A percentile compares a stretch with the other conserved stretches of the same genome.
Evolutionary conservation across 805 yeast genomes (phyloP).

Genomic region (Maudiozyma serrabonitensis): DNA sequence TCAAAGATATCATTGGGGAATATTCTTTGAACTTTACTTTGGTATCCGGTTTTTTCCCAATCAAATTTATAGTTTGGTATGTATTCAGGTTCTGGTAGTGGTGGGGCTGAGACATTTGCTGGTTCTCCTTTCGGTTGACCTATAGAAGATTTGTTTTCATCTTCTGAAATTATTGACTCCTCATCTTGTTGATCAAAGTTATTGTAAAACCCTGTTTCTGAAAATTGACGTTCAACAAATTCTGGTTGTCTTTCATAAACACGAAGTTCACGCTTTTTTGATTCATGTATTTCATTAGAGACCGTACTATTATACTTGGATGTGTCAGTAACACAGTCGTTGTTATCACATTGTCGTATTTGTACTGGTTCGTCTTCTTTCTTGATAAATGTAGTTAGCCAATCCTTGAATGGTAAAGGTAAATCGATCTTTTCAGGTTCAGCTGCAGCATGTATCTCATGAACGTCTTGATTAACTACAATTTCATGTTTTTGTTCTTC

Average conservation of each 20-base stretch:
- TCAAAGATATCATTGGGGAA: constrained; percentile 12
- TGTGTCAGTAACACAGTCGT: background rate
- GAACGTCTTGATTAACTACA: background rate
- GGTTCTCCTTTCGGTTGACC: background rate
- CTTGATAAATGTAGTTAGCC: constrained; percentile 12
- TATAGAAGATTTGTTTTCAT: background rate
- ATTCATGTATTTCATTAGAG: background rate
- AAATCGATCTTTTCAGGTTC: constrained; percentile 1
- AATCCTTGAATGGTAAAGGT: constrained; percentile 11
- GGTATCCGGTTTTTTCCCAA: constrained; percentile 17
- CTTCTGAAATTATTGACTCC: background rate
- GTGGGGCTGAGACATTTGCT: background rate
- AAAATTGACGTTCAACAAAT: background rate
- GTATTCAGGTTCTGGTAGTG: constrained; percentile 1
- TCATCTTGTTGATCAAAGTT: background rate
- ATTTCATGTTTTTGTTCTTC: constrained; percentile 1
- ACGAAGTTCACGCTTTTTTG: background rate
- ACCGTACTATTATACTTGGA: background rate
- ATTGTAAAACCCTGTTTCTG: background rate
- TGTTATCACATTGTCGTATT: background rate
- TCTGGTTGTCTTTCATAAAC: background rate
- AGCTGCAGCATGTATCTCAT: background rate
- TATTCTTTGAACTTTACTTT: constrained; percentile 12
- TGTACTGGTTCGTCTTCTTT: constrained; percentile 4
- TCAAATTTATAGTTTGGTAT: constrained; percentile 10